Evolutionary conservation across 495 filamentous ascomycete genomes (phyloP), one percentile per base, ranked within the genome.

Genomic region (Aspergillus kassunensis): DNA sequence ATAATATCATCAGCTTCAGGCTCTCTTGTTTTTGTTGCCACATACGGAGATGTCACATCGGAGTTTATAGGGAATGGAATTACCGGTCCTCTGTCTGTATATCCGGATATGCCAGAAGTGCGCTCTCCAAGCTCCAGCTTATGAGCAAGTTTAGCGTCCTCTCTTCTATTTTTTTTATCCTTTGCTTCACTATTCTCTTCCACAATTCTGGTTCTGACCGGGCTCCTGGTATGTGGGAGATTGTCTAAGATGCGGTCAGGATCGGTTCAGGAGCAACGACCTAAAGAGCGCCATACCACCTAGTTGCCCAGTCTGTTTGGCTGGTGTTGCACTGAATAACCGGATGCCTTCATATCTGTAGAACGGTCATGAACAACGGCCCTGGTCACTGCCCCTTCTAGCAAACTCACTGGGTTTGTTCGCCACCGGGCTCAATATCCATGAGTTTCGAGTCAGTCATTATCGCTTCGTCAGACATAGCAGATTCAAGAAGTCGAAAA

Each of bases 341-440:
- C 72, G 59, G 25, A 79, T 79, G 25, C 76, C 80, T 64, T 86
- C 83, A 60, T 88, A 87, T 66, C 83, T 86, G 36, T 4, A 36
- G 6, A 44, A 15, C 8, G 55, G 27, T 33, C 54, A 15, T 56
- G 16, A 45, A 13, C 10, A n/a, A n/a, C n/a, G n/a, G n/a, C 25
- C 37, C 16, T 31, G 30, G 10, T 34, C 25, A 18, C 45, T 21
- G 6, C 25, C 30, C 16, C 30, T 31, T 4, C 12, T 40, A 6
- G 44, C 21, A 1, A 19, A 39, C 45, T 49, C 5, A 49, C 45
- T 49, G 45, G 4, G 45, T 49, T 24, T 49, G 45, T 49, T 49
- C 45, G 33, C 45, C 45, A 19, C 45, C 45, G 30, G 45, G 20
- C 23, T 49, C 45, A 9, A 49, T 49, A 39, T 49, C 45, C 45